Evolutionary conservation across 164 flowering plant genomes (phyloP).

Genomic region (Tetracentron sinense): DNA sequence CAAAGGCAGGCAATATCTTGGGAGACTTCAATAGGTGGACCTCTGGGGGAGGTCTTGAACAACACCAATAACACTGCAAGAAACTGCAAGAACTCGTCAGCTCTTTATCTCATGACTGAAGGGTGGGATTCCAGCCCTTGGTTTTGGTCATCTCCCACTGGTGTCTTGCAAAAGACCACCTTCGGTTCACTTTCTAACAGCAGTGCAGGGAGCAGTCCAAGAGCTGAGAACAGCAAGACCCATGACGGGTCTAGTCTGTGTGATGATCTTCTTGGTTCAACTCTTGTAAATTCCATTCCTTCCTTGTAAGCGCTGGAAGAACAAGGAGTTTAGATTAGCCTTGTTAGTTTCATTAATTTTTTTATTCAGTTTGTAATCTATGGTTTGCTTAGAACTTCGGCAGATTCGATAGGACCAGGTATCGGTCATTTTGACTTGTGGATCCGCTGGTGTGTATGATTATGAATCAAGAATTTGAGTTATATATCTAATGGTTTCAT

Average conservation of each 20-base stretch:
- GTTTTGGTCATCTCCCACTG: conserved; percentile 70
- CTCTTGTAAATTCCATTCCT: conserved; percentile 34
- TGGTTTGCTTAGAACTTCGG: too few species aligned
- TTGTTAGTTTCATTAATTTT: too few species aligned
- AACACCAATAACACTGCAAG: conserved; percentile 27
- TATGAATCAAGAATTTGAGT: too few species aligned
- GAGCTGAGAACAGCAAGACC: conserved; percentile 39
- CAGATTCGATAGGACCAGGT: too few species aligned
- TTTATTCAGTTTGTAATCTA: too few species aligned
- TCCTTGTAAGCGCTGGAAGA: conserved; percentile 20
- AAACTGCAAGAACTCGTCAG: conserved; percentile 34
- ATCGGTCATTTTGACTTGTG: too few species aligned
- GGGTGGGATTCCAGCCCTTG: conserved; percentile 58
- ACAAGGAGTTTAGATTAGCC: too few species aligned
- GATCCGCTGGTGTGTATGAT: too few species aligned
- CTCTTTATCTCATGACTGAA: conserved; percentile 56
- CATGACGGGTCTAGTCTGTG: conserved; percentile 32
- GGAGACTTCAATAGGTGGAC: conserved; percentile 79
- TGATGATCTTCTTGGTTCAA: conserved; percentile 32
- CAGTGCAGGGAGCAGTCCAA: conserved; percentile 81
- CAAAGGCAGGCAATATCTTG: conserved; percentile 61
- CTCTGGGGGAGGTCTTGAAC: conserved; percentile 79
- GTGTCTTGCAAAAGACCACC: conserved; percentile 59
- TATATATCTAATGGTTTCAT: too few species aligned
- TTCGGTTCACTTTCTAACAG: conserved; percentile 76